Conservation (phyloP, 2,329 filamentous ascomycete genomes). For the Fusarium decemcellulare region DNA sequence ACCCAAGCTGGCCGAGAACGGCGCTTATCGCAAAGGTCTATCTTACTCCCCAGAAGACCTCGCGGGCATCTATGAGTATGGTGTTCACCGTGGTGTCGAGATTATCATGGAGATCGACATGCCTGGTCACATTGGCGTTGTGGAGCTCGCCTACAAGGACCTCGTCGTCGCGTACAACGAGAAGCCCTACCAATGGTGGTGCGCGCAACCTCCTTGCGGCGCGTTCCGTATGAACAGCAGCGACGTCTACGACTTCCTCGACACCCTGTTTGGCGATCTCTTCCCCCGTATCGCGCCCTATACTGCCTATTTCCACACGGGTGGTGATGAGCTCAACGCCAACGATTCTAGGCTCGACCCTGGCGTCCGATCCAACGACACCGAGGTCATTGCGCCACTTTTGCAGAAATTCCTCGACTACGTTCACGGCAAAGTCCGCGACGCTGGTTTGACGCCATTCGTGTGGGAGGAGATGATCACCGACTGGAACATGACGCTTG, state of each 20-base stretch:
- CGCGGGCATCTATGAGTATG: conserved; percentile 78
- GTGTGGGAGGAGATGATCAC: conserved; percentile 92
- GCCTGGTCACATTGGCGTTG: conserved; percentile 71
- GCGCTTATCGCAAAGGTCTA: conserved; percentile 78
- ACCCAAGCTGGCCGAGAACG: conserved; percentile 77
- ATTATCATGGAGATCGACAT: conserved; percentile 74
- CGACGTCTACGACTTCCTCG: conserved; percentile 78
- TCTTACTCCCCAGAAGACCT: conserved; percentile 79
- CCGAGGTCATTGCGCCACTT: conserved; percentile 77
- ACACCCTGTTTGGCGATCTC: conserved; percentile 81
- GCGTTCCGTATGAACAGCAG: conserved; percentile 83
- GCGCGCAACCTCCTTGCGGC: conserved; percentile 75
- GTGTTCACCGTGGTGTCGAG: conserved; percentile 71
- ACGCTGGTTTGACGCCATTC: conserved; percentile 77
- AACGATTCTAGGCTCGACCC: conserved; percentile 78
- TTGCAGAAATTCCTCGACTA: conserved; percentile 83
- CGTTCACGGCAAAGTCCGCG: conserved; percentile 75
- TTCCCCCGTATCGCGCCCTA: conserved; percentile 80
- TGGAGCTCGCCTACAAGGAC: conserved; percentile 66
- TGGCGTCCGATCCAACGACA: conserved; percentile 76
- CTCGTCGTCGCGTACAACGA: conserved; percentile 69
- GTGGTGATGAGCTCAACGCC: conserved; percentile 88
- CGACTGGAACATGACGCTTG: conserved; percentile 82
- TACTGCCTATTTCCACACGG: conserved; percentile 84
- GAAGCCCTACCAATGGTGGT: conserved; percentile 71